Conservation (phyloP, 768 basidiomycete genomes). For the Rubroboletus pulcherrimus region DNA sequence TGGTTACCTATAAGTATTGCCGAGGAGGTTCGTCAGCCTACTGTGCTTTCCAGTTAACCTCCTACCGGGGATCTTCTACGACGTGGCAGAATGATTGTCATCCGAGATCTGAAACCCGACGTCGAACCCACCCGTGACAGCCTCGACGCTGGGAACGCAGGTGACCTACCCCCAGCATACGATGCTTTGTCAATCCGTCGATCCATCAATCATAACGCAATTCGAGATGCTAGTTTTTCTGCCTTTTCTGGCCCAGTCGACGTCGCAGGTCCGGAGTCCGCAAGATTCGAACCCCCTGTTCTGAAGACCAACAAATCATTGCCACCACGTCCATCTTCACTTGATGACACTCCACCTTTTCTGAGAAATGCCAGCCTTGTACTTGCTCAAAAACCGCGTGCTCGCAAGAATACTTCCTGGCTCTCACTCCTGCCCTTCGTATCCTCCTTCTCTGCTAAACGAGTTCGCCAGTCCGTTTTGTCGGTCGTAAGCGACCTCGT, state of each 20-base stretch:
- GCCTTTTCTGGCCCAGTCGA: background rate
- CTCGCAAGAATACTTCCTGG: constrained; percentile 24
- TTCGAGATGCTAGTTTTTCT: background rate
- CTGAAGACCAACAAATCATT: background rate
- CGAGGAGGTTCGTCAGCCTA: background rate
- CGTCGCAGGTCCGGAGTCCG: background rate
- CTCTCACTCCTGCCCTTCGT: constrained; percentile 27
- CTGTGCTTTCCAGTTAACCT: background rate
- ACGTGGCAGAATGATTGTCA: background rate
- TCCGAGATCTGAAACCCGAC: background rate
- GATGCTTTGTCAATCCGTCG: constrained; percentile 1
- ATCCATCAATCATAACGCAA: background rate
- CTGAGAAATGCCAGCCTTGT: background rate
- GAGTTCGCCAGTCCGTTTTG: constrained; percentile 50
- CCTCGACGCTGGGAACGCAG: background rate
- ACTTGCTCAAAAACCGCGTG: background rate
- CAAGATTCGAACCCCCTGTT: background rate
- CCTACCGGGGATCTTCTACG: background rate
- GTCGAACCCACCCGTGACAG: background rate
- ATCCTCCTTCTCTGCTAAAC: constrained; percentile 33
- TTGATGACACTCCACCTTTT: background rate
- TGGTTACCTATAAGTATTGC: background rate
- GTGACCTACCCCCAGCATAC: constrained; percentile 17
- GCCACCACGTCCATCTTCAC: background rate
- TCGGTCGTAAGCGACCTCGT: constrained; percentile 53